These are phyloP conservation scores for Neofusicoccum kwambonambiense DNA, from an alignment of 2,329 filamentous ascomycete genomes.

Conservation along the genomic window DNA sequence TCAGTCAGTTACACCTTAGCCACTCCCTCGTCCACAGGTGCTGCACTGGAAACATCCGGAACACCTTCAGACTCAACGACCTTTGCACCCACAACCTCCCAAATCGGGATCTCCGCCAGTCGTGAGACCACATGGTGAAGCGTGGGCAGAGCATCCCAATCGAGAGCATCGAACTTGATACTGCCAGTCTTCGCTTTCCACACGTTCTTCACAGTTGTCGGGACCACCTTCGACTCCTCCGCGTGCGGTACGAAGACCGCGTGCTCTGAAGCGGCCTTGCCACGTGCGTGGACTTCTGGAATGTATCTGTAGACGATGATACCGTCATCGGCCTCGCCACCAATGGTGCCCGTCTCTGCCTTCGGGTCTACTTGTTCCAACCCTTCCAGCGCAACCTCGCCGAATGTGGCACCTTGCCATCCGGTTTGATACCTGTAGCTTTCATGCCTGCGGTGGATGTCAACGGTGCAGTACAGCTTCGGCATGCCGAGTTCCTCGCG, in stretches of 20 bases:
- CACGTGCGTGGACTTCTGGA: slow-evolving; percentile 51
- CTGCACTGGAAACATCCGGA: slow-evolving; percentile 44
- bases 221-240: slow-evolving; percentile 31
- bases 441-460: slow-evolving; percentile 39
- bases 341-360: slow-evolving; percentile 17
- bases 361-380: slow-evolving; percentile 22
- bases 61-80: slow-evolving; percentile 56
- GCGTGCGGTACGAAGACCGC: slow-evolving; percentile 42
- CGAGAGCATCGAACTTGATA: slow-evolving; percentile 49
- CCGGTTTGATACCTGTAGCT: slow-evolving; percentile 41
- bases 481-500: slow-evolving; percentile 63
- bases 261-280: slow-evolving; percentile 56
- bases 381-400: slow-evolving; percentile 29
- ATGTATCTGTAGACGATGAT: slow-evolving; percentile 59
- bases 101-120: slow-evolving; percentile 57
- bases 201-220: slow-evolving; percentile 36
- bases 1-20: slow-evolving; percentile 23
- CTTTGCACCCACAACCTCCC: slow-evolving; percentile 56
- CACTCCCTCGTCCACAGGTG: slow-evolving; percentile 28
- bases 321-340: slow-evolving; percentile 40
- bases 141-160: slow-evolving; percentile 59
- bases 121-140: slow-evolving; percentile 57
- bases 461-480: slow-evolving; percentile 56
- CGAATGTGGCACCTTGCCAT: slow-evolving; percentile 38
- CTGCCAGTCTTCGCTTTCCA: slow-evolving; percentile 42